phyloP scores from a whole-genome alignment of 1,284 basidiomycete species.

The Meripilus lineatus region DNA sequence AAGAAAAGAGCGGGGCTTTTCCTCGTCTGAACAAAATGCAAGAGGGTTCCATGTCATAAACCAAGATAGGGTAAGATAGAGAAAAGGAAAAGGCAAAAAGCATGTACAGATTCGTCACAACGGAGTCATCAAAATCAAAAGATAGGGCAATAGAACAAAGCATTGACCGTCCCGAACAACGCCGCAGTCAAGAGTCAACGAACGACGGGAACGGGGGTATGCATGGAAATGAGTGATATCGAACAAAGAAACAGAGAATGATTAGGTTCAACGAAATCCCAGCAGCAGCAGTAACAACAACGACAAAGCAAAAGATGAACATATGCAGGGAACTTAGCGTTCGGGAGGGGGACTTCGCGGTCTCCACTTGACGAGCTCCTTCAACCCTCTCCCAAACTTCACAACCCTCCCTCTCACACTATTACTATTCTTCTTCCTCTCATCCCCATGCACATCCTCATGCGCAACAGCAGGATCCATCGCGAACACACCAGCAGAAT shows the following conservation, averaged over 20 bases:
- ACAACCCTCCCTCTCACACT: conserved; percentile 33
- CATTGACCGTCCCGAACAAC: too few species aligned
- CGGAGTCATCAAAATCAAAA: neutral
- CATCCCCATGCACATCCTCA: conserved; percentile 13
- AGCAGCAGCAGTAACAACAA: too few species aligned
- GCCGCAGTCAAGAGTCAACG: too few species aligned
- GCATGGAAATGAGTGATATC: neutral
- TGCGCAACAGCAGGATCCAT: conserved; percentile 15
- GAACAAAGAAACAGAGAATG: too few species aligned
- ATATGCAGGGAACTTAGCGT: neutral
- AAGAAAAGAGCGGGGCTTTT: too few species aligned
- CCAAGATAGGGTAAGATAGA: too few species aligned
- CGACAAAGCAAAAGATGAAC: neutral
- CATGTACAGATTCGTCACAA: neutral
- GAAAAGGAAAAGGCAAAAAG: neutral
- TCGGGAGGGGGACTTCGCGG: too few species aligned
- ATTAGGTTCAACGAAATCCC: too few species aligned
- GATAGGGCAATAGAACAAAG: too few species aligned
- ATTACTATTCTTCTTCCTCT: conserved; percentile 8
- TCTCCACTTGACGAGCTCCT: conserved; percentile 29
- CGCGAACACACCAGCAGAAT: conserved; percentile 12
- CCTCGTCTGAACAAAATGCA: too few species aligned
- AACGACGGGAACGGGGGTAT: neutral
- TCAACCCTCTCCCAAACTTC: conserved; percentile 39
- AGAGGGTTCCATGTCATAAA: too few species aligned